Percentiles rank a stretch among this genome's conserved stretches.
phyloP scores from a whole-genome alignment of 2,329 filamentous ascomycete species.

The Clarireedia monteithiana region DNA sequence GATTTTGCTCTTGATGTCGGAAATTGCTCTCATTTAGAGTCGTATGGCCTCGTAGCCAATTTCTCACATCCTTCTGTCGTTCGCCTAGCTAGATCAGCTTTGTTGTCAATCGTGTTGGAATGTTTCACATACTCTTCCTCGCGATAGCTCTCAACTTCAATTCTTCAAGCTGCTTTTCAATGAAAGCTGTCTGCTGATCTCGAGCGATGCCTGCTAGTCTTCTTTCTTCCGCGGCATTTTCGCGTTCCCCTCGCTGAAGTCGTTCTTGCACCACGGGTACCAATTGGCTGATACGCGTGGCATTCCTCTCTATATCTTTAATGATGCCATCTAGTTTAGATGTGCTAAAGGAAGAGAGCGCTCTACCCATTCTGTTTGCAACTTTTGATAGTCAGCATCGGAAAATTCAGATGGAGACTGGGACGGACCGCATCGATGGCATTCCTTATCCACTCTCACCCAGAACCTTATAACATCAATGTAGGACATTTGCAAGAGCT shows the following conservation, averaged over 20 bases:
- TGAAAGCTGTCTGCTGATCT: not conserved
- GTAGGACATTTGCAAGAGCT: not conserved
- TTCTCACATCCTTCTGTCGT: constrained; percentile 1
- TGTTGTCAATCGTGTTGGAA: not conserved
- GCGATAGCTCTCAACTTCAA: not conserved
- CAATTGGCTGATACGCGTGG: not conserved
- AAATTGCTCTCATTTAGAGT: not conserved
- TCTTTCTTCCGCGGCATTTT: constrained; percentile 1
- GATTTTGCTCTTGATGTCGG: not conserved
- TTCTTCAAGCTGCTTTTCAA: not conserved
- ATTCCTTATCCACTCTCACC: constrained; percentile 2
- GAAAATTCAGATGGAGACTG: not conserved
- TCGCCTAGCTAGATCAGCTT: not conserved
- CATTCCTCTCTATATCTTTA: constrained; percentile 1
- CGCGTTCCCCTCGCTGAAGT: not conserved
- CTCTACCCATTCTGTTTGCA: constrained; percentile 5
- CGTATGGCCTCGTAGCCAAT: not conserved
- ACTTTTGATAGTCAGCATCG: not conserved
- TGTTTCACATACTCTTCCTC: not conserved
- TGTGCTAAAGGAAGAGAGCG: not conserved
- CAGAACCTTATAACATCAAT: not conserved
- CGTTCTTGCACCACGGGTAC: constrained; percentile 4
- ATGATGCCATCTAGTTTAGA: not conserved
- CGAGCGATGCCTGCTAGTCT: not conserved
- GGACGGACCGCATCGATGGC: not conserved